Base-by-base conservation (phyloP, 345 rosid species). In the Barbarea vulgaris region DNA sequence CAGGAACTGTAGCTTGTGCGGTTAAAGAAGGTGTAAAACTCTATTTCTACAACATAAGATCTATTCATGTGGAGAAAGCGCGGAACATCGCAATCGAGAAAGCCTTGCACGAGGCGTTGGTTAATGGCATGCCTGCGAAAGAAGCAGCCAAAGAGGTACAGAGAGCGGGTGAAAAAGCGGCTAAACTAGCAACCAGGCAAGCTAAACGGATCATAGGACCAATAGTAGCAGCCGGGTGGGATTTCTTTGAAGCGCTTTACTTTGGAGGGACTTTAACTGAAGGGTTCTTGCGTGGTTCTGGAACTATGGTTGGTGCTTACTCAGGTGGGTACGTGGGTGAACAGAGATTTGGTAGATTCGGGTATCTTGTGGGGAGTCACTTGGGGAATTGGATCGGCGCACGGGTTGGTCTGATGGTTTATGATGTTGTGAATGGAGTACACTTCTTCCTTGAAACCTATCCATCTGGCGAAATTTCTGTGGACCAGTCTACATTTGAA, bases 381-480 rank as follows among this genome's bases (percentile, higher is more conserved):
- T 50, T 95, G 60, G 99, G 99, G 57, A 89, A 96, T 88, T 95
- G 99, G 97, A 62, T 90, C n/a, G 99, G 99, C 0, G 99, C 93
- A 64, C 83, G 99, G 65, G 82, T 95, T 7, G 99, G 97, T 13
- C 80, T 95, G 9, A 95, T 95, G 99, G 85, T 87, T 28, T 92
- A 92, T 24, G 99, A 95, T 77, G 93, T 95, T 60, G 85, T 80
- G 48, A 85, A 81, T 69, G 99, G 99, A 21, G 85, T 86, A 8
- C 75, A 92, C 54, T 84, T 64, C 83, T 75, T 90, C 77, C 62
- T 84, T 77, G 85, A 76, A 42, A 65, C 79, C 75, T 81, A 74
- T 72, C 84, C 79, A 44, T 57, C 76, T 53, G 88, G 69, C 66
- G 87, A 74, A 48, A 41, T 55, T 5, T 63, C 25, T 47, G 76